Evolutionary conservation across 768 basidiomycete genomes (phyloP), one percentile per base, ranked within the genome.

Genomic region (Trichaptum fuscoviolaceum): DNA sequence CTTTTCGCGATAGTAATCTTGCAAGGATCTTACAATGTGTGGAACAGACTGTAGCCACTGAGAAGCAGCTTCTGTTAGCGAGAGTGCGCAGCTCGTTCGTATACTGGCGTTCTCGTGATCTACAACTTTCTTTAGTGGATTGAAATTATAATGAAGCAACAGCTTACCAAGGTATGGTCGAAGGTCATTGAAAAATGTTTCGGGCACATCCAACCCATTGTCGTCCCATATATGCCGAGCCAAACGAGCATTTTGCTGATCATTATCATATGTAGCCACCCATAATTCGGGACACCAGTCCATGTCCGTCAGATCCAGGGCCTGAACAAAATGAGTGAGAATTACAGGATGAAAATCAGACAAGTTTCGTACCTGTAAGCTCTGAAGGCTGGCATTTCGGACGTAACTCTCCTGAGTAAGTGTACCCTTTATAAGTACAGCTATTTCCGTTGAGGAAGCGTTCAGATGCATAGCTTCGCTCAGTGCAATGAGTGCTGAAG

Each of bases 241-340:
- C 57, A 98, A 79, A 63, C 90, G 82, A 0, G 87, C 87, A 70
- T 96, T 98, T 72, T 96, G 93, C 71, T 95, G 93, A 68, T 91
- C 90, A 64, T 87, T 88, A 67, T 99, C 97, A 70, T 98, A 94
- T 64, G 85, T 88, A 4, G 91, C 91, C 52, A 98, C 83, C 88
- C 93, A 93, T 0, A 99, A 76, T 73, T 92, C 88, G 0, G 91
- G 86, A 1, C 91, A 92, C 91, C 95, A 99, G 68, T 97, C 95
- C 42, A 94, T 75, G 62, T 99, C 96, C 0, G 96, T 98, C 61
- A 99, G 76, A 76, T 99, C 97, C 69, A 99, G 90, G 0, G 95
- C 91, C 93, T 98, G 67, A 1, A 23, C 8, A 18, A 35, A 35
- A n/a, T 7, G 18, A 27, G 35, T 34, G 2, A 64, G 57, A 25